Base-by-base conservation (phyloP, 2,329 filamentous ascomycete genomes). In the Curvularia hawaiiensis region DNA sequence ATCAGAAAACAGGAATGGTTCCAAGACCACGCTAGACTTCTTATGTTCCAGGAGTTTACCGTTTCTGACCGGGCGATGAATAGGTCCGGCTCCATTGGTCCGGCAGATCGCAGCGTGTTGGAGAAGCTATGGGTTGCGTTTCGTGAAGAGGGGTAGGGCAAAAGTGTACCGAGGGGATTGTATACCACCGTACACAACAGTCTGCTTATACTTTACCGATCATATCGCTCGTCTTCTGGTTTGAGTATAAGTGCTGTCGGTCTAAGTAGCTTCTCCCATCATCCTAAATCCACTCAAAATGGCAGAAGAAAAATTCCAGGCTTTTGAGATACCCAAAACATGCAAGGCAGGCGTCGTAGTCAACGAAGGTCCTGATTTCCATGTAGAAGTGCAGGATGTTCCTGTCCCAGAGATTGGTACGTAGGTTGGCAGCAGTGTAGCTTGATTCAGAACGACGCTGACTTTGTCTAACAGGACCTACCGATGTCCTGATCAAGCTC, bases 401-500 rank as follows among this genome's bases (percentile, higher is more conserved):
- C 75, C 77, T 1, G 80, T 83, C 0, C 81, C 82, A 6, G 75
- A 80, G 51, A 78, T 79, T 48, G 79, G 80, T 82, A n/a, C n/a
- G n/a, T n/a, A 69, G 35, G 62, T 58, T 22, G 26, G 11, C 41
- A 30, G 26, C 26, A 16, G 35, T 3, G 9, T n/a, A 7, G 14
- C 9, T 40, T 20, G 28, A 28, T 18, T 18, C 41, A 8, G 4
- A 4, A 16, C n/a, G n/a, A 28, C 16, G 26, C 52, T 65, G 28
- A 66, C 30, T 47, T 35, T 12, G 7, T 20, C 26, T 2, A 18
- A 24, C 28, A 82, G 82, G 80, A 12, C 80, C 81, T 8, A 77
- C 84, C 49, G 84, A 87, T 57, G 73, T 87, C 22, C 77, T 87
- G 10, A 78, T 87, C 65, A 82, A 80, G 52, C 76, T 87, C 51